phyloP scores from a whole-genome alignment of 352 stramenopile species.

The Pythium grandisporangium region DNA sequence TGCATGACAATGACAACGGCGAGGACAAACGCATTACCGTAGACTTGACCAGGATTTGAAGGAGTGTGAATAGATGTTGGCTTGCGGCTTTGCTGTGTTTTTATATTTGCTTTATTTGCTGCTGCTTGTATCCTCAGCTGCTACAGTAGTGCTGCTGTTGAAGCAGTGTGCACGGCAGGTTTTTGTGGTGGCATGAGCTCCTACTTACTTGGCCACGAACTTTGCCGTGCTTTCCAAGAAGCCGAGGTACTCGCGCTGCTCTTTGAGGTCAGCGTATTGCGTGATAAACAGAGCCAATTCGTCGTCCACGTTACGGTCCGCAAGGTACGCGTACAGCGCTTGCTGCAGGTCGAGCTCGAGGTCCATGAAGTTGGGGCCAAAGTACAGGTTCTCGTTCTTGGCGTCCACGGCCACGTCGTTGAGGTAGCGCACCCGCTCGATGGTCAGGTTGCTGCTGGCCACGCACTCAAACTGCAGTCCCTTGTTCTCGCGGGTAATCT shows the following conservation, averaged over 20 bases:
- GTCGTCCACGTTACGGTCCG: conserved; percentile 72
- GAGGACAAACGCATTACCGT: too few species aligned
- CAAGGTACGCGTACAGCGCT: conserved; percentile 71
- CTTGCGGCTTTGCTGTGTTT: too few species aligned
- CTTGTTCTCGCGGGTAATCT: conserved; percentile 60
- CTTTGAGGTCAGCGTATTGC: conserved; percentile 77
- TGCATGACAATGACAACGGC: too few species aligned
- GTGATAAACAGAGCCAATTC: conserved; percentile 80
- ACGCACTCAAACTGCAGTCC: conserved; percentile 78
- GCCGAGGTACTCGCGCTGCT: conserved; percentile 76
- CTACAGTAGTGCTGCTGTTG: too few species aligned
- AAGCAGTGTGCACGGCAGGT: too few species aligned
- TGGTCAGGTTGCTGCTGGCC: conserved; percentile 69
- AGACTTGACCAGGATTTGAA: too few species aligned
- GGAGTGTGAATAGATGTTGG: too few species aligned
- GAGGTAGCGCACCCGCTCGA: conserved; percentile 70
- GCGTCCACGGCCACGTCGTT: conserved; percentile 35
- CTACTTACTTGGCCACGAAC: conserved; percentile 63
- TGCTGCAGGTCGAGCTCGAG: conserved; percentile 82
- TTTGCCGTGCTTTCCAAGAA: conserved; percentile 62
- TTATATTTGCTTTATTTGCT: too few species aligned
- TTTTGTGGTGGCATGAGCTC: too few species aligned
- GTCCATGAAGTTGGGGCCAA: conserved; percentile 74
- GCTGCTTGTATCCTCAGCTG: too few species aligned
- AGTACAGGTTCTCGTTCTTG: conserved; percentile 63